Evolutionary conservation across 768 basidiomycete genomes (phyloP).

Genomic region (Boletus insuetus): DNA sequence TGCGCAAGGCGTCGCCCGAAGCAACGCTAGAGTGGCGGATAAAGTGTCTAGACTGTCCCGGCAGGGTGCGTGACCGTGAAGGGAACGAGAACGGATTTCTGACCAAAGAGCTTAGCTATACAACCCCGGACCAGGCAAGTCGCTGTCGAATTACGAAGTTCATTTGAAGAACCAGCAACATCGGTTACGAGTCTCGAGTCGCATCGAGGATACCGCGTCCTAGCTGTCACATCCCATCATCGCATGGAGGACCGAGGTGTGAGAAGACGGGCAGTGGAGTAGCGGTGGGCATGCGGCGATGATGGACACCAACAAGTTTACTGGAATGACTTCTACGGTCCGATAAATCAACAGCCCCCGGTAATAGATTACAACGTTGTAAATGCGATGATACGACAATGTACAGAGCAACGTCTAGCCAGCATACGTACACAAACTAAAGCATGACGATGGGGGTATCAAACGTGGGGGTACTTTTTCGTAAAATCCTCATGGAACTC

Average conservation of each 20-base stretch:
- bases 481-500: conserved; percentile 64
- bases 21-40: conserved; percentile 83
- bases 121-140: conserved; percentile 85
- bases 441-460: conserved; percentile 2
- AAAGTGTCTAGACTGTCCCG: conserved; percentile 89
- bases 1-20: conserved; percentile 53
- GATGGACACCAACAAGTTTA: too few species aligned
- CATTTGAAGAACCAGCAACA: conserved; percentile 87
- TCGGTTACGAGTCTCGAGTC: conserved; percentile 67
- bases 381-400: conserved; percentile 1
- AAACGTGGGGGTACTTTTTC: conserved; percentile 39
- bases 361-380: conserved; percentile 1
- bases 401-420: not conserved
- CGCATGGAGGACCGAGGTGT: not conserved
- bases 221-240: conserved; percentile 10
- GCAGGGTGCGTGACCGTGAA: conserved; percentile 56
- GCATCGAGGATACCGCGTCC: conserved; percentile 29
- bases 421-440: not conserved
- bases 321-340: too few species aligned
- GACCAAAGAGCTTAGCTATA: conserved; percentile 55
- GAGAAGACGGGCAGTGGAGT: too few species aligned
- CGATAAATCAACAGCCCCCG: too few species aligned
- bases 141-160: conserved; percentile 86
- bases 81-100: not conserved
- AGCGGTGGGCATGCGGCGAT: too few species aligned